A percentile compares a stretch with the other conserved stretches of the same genome.
Evolutionary conservation across 75 land plant species (phyloP).

Genomic region (Isoetes taiwanensis): DNA sequence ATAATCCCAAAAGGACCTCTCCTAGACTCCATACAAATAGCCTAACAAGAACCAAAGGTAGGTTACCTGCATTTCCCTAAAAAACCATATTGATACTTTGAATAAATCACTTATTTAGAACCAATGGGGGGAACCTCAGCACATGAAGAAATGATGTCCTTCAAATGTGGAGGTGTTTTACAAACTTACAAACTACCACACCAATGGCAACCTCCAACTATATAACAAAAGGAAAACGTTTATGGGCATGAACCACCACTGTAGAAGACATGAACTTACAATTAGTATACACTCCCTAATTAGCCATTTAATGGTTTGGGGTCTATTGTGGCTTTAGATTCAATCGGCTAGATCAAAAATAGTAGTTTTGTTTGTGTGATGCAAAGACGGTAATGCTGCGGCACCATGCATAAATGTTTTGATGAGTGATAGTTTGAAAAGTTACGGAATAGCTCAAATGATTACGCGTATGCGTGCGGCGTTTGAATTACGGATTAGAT

Average conservation of each 20-base stretch:
- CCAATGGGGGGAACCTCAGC: conserved; percentile 28
- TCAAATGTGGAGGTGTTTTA: conserved; percentile 37
- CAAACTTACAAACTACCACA: conserved; percentile 37
- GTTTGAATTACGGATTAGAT: too few species aligned
- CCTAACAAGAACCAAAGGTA: conserved; percentile 48
- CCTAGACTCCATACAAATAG: conserved; percentile 51
- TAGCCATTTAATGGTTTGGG: too few species aligned
- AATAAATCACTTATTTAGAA: not conserved
- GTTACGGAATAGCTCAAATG: too few species aligned
- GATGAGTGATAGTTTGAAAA: too few species aligned
- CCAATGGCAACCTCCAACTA: conserved; percentile 45
- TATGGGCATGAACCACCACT: conserved; percentile 83
- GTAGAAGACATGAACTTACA: too few species aligned
- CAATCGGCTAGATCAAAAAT: too few species aligned
- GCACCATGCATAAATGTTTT: too few species aligned
- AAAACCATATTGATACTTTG: not conserved
- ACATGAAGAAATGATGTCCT: conserved; percentile 47
- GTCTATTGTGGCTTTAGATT: too few species aligned
- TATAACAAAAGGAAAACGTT: conserved; percentile 45
- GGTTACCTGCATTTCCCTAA: conserved; percentile 62
- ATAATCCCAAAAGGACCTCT: conserved; percentile 54
- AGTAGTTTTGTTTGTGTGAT: too few species aligned
- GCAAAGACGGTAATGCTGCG: too few species aligned
- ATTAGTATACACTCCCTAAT: too few species aligned
- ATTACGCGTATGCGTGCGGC: too few species aligned